phyloP scores from a whole-genome alignment of 306 rosid species.

The Canavalia gladiata region DNA sequence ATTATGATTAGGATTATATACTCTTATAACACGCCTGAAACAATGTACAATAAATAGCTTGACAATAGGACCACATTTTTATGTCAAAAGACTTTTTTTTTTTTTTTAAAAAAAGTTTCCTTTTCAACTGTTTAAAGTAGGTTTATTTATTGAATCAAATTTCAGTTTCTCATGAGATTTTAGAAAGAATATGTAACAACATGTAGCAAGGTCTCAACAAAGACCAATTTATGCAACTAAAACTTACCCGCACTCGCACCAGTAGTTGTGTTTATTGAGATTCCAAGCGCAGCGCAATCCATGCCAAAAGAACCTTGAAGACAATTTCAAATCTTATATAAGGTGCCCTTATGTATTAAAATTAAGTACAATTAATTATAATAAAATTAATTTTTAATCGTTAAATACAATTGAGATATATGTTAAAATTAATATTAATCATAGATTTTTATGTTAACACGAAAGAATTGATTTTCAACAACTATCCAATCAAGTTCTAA shows the following conservation, averaged over 20 bases:
- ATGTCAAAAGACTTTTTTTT: background rate
- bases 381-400: too few relatives aligned
- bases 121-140: background rate
- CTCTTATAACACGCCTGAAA: background rate
- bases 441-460: too few relatives aligned
- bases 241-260: conserved; percentile 56
- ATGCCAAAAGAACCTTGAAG: conserved; percentile 72
- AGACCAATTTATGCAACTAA: conserved; percentile 7
- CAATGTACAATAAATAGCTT: background rate
- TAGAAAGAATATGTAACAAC: background rate
- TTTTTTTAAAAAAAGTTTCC: background rate
- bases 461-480: too few relatives aligned
- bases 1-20: too few relatives aligned
- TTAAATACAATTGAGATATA: too few relatives aligned
- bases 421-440: too few relatives aligned
- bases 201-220: conserved; percentile 5
- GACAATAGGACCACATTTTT: background rate
- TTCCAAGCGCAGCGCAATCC: conserved; percentile 77
- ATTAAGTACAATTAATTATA: too few relatives aligned
- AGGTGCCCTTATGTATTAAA: background rate
- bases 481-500: background rate
- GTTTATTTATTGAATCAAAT: background rate
- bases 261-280: conserved; percentile 57
- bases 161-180: conserved; percentile 13
- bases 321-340: conserved; percentile 41